phyloP scores from a whole-genome alignment of 2,329 filamentous ascomycete genomes.

The Colletotrichum scovillei region DNA sequence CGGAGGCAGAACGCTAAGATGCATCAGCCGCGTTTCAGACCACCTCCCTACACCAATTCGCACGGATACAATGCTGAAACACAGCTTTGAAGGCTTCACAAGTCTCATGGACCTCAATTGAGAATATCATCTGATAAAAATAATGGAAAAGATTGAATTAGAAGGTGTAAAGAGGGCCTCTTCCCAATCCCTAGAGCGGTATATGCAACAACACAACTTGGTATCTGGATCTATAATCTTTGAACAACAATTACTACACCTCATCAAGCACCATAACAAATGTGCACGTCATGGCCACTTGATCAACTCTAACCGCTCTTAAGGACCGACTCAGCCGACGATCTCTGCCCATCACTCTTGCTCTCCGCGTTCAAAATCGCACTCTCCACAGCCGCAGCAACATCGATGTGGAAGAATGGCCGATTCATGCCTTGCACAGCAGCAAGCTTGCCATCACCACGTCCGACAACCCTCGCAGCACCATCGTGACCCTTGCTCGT shows the following conservation, averaged over 20 bases:
- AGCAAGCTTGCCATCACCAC: conserved; percentile 42
- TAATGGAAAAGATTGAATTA: conserved; percentile 8
- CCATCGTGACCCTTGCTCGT: conserved; percentile 20
- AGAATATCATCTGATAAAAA: too few relatives aligned
- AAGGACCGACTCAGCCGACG: conserved; percentile 26
- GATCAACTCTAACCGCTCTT: conserved; percentile 22
- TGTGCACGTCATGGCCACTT: not conserved
- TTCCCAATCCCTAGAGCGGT: not conserved
- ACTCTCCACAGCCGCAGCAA: conserved; percentile 60
- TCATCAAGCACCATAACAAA: not conserved
- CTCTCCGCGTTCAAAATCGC: conserved; percentile 49
- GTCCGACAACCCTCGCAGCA: conserved; percentile 35
- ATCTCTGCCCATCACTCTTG: conserved; percentile 23
- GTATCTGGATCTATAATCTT: conserved; percentile 17
- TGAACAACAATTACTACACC: not conserved
- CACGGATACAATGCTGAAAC: conserved; percentile 18
- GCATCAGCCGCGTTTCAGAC: conserved; percentile 31
- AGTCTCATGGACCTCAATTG: not conserved
- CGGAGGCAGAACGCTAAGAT: conserved; percentile 12
- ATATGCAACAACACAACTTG: conserved; percentile 21
- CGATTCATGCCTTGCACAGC: conserved; percentile 59
- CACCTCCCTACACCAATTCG: not conserved
- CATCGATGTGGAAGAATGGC: conserved; percentile 64
- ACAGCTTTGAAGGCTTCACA: not conserved
- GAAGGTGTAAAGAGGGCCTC: not conserved